Evolutionary conservation across 2,329 filamentous ascomycete genomes (phyloP).

Genomic region (Teratosphaeria pseudoeucalypti): DNA sequence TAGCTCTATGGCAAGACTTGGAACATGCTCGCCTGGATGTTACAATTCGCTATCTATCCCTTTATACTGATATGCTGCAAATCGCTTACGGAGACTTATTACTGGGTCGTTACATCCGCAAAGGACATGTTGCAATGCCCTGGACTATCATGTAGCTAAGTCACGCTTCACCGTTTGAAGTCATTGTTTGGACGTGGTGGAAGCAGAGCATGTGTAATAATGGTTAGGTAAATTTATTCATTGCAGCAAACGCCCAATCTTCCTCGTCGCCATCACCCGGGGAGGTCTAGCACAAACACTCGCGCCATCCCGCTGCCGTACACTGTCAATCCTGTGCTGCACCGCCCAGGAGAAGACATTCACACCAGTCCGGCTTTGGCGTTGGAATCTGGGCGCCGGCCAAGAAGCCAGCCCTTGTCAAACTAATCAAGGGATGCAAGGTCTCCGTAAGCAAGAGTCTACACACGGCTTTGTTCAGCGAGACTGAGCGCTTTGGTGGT

Average conservation of each 20-base stretch:
- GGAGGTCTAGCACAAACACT: too few species aligned
- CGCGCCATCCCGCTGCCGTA: background rate
- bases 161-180: too few species aligned
- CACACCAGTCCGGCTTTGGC: background rate
- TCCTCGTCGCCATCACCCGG: too few species aligned
- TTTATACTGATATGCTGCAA: too few species aligned
- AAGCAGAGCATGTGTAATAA: background rate
- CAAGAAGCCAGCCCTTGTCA: background rate
- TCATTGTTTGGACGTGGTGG: background rate
- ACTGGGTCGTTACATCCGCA: too few species aligned
- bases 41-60: too few species aligned
- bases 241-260: background rate
- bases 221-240: background rate
- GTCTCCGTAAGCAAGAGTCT: background rate
- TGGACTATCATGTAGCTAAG: too few species aligned
- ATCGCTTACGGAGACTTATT: too few species aligned
- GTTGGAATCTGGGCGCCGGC: background rate
- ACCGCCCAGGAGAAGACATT: background rate
- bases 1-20: too few species aligned
- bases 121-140: too few species aligned
- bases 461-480: background rate
- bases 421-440: background rate
- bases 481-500: background rate
- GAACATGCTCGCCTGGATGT: too few species aligned
- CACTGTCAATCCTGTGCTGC: background rate